Evolutionary conservation across 495 filamentous ascomycete genomes (phyloP), one percentile per base, ranked within the genome.

Genomic region (Penicillium roqueforti): DNA sequence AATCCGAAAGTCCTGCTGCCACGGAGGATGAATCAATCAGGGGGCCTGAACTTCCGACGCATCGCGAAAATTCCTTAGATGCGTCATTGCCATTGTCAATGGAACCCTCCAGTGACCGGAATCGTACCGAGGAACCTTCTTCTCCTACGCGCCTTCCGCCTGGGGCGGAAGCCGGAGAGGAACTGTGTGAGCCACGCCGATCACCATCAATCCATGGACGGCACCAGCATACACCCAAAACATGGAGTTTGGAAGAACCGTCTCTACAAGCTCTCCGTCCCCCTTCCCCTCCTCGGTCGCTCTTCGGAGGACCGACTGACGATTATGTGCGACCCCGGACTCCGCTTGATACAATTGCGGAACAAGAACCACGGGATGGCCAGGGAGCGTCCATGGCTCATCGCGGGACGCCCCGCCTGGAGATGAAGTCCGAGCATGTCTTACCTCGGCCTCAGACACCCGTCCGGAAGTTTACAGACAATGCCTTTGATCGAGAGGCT

Each of bases 41-140:
- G 10, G 60, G 59, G 16, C 63, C 55, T 40, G 59, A 62, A 2
- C 56, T 58, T 13, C 43, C 65, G 22, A 36, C 26, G 16, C 32
- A 43, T 6, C 18, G 25, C 20, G 61, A 65, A 29, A 39, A 26
- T 1, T 61, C 58, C 26, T 25, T 62, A n/a, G 54, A 61, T 37
- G 59, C 60, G 14, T 54, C 60, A 23, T 52, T 54, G 11, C 54
- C 66, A 9, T 26, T 73, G 19, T 72, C 77, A 29, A 65, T 76
- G n/a, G 72, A 80, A 31, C 72, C 74, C 3, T 76, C 76, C 4
- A 80, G 80, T 54, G 80, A 82, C 41, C 70, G 75, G 39, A 71
- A 64, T 44, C 63, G 69, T 28, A 53, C 48, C 3, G 55, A 60
- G 23, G 60, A 61, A 25, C 28, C 50, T 3, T 42, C 61, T 40